Evolutionary conservation across 2,329 filamentous ascomycete species (phyloP).

Genomic region (Colletotrichum gloeosporioides): DNA sequence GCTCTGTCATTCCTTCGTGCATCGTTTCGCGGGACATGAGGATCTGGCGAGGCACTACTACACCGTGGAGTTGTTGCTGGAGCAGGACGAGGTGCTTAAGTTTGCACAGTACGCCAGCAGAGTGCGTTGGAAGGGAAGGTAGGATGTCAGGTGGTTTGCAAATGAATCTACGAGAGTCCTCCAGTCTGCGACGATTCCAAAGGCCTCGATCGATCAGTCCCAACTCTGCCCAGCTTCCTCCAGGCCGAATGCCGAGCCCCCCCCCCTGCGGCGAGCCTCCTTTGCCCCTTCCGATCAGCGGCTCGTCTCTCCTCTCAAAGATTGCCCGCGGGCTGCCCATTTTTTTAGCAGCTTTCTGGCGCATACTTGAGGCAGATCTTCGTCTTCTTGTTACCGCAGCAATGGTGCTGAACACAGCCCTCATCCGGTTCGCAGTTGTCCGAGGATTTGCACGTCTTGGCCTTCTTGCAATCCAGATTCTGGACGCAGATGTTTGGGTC

Average conservation of each 20-base stretch:
- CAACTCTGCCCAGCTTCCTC: neutral
- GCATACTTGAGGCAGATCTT: constrained; percentile 9
- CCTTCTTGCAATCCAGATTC: neutral
- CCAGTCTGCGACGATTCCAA: neutral
- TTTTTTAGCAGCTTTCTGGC: neutral
- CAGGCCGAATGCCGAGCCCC: neutral
- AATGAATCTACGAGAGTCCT: neutral
- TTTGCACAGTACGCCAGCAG: constrained; percentile 77
- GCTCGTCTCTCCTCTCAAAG: neutral
- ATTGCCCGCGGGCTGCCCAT: neutral
- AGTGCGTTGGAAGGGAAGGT: constrained; percentile 73
- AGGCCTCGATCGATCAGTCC: neutral
- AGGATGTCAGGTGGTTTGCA: neutral
- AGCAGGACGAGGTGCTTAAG: constrained; percentile 72
- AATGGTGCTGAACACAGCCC: constrained; percentile 5
- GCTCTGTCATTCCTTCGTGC: constrained; percentile 84
- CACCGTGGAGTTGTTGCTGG: constrained; percentile 74
- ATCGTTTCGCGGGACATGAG: constrained; percentile 77
- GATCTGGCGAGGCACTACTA: constrained; percentile 76
- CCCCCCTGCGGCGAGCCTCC: neutral
- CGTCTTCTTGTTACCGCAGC: neutral
- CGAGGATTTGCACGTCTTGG: neutral
- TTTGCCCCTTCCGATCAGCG: neutral
- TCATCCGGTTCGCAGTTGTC: neutral
- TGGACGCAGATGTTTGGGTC: neutral